Evolutionary conservation across 2,329 filamentous ascomycete genomes (phyloP).

Genomic region (Trichoderma pleuroti): DNA sequence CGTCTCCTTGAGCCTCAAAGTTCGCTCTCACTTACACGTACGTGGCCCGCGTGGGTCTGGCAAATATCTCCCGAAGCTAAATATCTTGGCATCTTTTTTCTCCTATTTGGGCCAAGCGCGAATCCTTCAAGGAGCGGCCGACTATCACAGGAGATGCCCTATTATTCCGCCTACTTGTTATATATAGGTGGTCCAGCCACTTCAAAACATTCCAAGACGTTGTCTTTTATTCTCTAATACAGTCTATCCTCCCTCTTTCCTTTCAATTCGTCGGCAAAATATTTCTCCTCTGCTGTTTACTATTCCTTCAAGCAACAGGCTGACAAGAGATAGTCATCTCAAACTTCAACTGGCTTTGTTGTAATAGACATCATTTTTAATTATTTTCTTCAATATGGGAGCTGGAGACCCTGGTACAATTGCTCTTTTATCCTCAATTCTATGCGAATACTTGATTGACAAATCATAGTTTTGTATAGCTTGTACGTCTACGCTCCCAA

Average conservation of each 20-base stretch:
- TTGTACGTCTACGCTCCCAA: neutral
- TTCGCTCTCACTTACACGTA: neutral
- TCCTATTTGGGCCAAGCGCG: neutral
- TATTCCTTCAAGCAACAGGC: neutral
- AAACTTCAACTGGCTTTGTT: neutral
- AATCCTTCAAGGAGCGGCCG: neutral
- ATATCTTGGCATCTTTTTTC: slow-evolving; percentile 8
- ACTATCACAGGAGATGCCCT: neutral
- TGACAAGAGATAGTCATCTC: neutral
- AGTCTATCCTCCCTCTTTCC: neutral
- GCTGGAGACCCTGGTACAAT: neutral
- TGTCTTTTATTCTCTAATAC: neutral
- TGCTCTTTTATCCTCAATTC: accelerated
- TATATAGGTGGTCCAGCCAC: neutral
- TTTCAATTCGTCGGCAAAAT: neutral
- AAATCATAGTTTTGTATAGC: neutral
- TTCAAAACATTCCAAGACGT: neutral
- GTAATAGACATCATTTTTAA: neutral
- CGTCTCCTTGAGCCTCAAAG: neutral
- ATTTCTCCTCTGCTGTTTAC: neutral
- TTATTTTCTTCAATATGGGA: neutral
- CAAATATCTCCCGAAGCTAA: neutral
- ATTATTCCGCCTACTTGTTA: neutral
- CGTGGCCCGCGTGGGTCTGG: neutral
- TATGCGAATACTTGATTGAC: neutral